Evolutionary conservation across 192 early-diverging fungal species (phyloP), one percentile per base, ranked within the genome.

Genomic region (Entophlyctis helioformis): DNA sequence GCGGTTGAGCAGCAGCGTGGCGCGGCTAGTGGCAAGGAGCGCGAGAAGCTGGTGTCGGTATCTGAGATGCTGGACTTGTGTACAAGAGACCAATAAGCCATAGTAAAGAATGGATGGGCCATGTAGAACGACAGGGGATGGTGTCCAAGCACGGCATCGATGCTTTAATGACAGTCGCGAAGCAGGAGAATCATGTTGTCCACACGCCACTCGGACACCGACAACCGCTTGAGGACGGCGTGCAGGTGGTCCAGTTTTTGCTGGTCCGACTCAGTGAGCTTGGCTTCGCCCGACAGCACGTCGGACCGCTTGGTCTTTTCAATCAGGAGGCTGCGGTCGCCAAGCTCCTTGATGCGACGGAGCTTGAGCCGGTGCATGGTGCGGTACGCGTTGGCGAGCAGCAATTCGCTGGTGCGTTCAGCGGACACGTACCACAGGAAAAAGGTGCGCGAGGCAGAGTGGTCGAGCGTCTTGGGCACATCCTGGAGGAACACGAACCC

Each of bases 31-130:
- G 82, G 84, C n/a, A 93, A 93, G 51, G 80, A 81, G 9, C 68
- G 94, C 36, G 91, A 91, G 47, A 95, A 97, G 60, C 44, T 70
- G 3, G 62, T 64, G 1, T 46, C 44, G n/a, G 18, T 59, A 6
- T n/a, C 46, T 9, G 36, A 33, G 21, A 58, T 58, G 56, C 16
- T 58, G 45, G 36, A 46, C n/a, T n/a, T n/a, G n/a, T n/a, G n/a
- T n/a, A n/a, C n/a, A n/a, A n/a, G n/a, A n/a, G n/a, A n/a, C n/a
- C n/a, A n/a, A n/a, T n/a, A n/a, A n/a, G n/a, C n/a, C n/a, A n/a
- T n/a, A n/a, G n/a, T n/a, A n/a, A n/a, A n/a, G n/a, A n/a, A n/a
- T n/a, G n/a, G n/a, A n/a, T n/a, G n/a, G n/a, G n/a, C n/a, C n/a
- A n/a, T n/a, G n/a, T n/a, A n/a, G n/a, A n/a, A n/a, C n/a, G n/a